Evolutionary conservation across 805 yeast species (phyloP).

Genomic region (Yamadazyma sp.): DNA sequence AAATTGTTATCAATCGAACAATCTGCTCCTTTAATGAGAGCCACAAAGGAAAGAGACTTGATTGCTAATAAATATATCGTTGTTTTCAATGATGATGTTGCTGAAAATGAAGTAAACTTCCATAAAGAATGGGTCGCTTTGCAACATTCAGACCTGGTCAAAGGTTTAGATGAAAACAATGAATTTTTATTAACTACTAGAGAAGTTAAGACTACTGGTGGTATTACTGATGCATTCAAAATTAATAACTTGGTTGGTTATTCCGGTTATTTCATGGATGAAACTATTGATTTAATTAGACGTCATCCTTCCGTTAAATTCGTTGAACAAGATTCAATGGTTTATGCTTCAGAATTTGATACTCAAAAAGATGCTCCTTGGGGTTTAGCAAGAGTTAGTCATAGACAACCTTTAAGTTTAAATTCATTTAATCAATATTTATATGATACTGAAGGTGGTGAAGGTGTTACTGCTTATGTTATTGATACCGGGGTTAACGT

Average conservation of each 20-base stretch:
- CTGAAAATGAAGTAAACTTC: constrained; percentile 51
- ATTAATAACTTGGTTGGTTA: constrained; percentile 69
- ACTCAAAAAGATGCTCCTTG: constrained; percentile 86
- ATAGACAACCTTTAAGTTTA: constrained; percentile 65
- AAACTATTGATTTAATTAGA: constrained; percentile 71
- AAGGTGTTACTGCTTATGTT: constrained; percentile 82
- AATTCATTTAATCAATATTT: constrained; percentile 71
- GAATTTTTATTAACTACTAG: constrained; percentile 32
- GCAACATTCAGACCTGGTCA: constrained; percentile 45
- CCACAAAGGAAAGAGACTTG: constrained; percentile 38
- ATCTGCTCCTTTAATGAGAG: constrained; percentile 47
- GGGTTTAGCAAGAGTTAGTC: constrained; percentile 91
- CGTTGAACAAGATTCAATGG: constrained; percentile 75
- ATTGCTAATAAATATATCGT: constrained; percentile 80
- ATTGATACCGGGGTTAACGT: constrained; percentile 87
- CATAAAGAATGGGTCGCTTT: constrained; percentile 67
- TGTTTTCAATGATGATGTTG: constrained; percentile 68
- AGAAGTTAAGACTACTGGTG: constrained; percentile 40
- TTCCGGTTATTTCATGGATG: constrained; percentile 77
- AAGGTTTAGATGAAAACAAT: constrained; percentile 23
- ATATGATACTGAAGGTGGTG: constrained; percentile 71
- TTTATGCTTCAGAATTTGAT: constrained; percentile 58
- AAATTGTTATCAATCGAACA: constrained; percentile 7
- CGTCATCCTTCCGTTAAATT: constrained; percentile 59
- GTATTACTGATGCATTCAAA: constrained; percentile 58